These are phyloP conservation scores for Neoboletus brunneissimus DNA, from an alignment of 768 basidiomycete species.

Conservation along the genomic window DNA sequence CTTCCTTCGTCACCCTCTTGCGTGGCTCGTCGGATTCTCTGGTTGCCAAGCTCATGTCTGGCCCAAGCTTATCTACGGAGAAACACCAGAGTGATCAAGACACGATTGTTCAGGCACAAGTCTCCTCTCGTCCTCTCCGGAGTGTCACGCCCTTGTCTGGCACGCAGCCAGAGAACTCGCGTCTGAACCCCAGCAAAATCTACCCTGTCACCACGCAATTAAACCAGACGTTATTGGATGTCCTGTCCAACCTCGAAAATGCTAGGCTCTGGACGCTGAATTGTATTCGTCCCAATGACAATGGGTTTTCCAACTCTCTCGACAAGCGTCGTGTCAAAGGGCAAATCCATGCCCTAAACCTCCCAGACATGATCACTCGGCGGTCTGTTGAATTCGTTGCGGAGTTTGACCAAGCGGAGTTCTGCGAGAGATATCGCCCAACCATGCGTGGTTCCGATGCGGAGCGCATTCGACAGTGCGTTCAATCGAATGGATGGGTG, in stretches of 20 bases:
- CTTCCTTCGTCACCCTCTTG: conserved; percentile 53
- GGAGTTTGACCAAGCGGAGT: conserved; percentile 46
- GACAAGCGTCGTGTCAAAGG: conserved; percentile 61
- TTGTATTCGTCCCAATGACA: conserved; percentile 66
- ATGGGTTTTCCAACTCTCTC: conserved; percentile 58
- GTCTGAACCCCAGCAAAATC: conserved; percentile 48
- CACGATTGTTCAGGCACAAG: conserved; percentile 63
- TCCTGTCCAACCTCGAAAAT: conserved; percentile 45
- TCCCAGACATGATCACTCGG: conserved; percentile 52
- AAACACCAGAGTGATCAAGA: conserved; percentile 53
- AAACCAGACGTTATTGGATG: conserved; percentile 49
- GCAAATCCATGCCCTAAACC: conserved; percentile 51
- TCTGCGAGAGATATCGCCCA: conserved; percentile 54
- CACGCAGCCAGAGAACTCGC: conserved; percentile 35
- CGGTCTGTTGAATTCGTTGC: conserved; percentile 50
- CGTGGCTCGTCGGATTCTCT: conserved; percentile 51
- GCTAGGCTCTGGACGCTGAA: conserved; percentile 52
- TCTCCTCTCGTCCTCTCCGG: conserved; percentile 56
- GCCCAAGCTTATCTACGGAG: conserved; percentile 58
- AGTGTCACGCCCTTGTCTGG: conserved; percentile 38
- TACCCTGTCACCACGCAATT: conserved; percentile 61
- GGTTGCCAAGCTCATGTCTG: conserved; percentile 59
- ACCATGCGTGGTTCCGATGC: conserved; percentile 45
- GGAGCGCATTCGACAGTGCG: conserved; percentile 50
- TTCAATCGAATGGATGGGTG: conserved; percentile 48